Conservation (phyloP, 2,329 filamentous ascomycete species). For the Trichoderma guizhouense region DNA sequence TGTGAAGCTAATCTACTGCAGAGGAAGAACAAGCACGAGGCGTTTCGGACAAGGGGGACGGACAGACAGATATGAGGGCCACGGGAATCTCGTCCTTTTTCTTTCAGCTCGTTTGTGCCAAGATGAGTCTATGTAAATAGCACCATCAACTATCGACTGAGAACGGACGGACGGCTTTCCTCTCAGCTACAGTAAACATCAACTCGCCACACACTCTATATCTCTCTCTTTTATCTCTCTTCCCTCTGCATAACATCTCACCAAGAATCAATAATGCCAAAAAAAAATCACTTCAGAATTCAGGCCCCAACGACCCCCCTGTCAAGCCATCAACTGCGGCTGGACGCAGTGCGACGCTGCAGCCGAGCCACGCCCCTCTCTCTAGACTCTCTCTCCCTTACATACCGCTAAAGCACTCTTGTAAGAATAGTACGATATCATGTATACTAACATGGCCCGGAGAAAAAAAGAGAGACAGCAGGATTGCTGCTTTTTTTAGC, state of each 20-base stretch:
- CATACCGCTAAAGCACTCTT: not conserved
- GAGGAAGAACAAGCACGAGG: not conserved
- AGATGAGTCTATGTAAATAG: not conserved
- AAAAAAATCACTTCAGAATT: not conserved
- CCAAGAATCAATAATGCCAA: not conserved
- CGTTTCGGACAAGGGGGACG: not conserved
- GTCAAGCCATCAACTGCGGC: constrained; percentile 8
- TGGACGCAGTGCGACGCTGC: not conserved
- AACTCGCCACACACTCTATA: not conserved
- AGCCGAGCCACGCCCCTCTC: constrained; percentile 1
- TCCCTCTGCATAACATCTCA: not conserved
- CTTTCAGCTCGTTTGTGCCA: not conserved
- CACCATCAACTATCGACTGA: not conserved
- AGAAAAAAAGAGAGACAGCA: not conserved
- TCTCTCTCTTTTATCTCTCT: not conserved
- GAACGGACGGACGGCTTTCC: not conserved
- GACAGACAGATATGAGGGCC: not conserved
- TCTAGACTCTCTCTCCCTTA: not conserved
- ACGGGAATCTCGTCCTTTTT: constrained; percentile 2
- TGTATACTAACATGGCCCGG: not conserved
- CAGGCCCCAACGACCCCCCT: not conserved
- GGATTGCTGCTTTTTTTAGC: not conserved
- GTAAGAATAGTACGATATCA: not conserved
- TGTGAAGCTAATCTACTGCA: not conserved
- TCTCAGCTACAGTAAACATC: not conserved